A percentile compares a stretch with the other conserved stretches of the same genome.
phyloP scores from a whole-genome alignment of 768 basidiomycete genomes.

The Boletus reticuloceps region DNA sequence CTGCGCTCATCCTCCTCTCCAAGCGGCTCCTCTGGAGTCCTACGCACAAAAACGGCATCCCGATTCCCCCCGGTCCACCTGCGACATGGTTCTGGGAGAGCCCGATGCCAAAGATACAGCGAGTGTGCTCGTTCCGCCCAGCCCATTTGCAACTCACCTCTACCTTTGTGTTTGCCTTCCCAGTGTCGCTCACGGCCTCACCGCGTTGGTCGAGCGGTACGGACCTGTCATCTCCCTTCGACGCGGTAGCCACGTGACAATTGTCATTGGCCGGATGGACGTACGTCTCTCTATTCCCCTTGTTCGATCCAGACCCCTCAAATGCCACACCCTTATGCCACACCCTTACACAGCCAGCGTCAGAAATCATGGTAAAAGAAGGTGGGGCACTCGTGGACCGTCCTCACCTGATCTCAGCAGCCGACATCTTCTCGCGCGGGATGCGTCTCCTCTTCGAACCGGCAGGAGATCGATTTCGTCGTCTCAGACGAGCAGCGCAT shows the following conservation, averaged over 20 bases:
- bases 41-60: neutral
- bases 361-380: conserved; percentile 61
- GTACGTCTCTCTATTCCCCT: neutral
- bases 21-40: neutral
- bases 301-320: neutral
- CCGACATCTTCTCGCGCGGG: conserved; percentile 52
- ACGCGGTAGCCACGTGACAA: conserved; percentile 34
- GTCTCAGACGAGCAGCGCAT: conserved; percentile 52
- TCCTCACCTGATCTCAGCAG: conserved; percentile 47
- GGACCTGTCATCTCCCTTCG: conserved; percentile 55
- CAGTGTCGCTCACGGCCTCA: conserved; percentile 28
- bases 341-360: conserved; percentile 49
- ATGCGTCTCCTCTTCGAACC: conserved; percentile 51
- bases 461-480: conserved; percentile 53
- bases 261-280: conserved; percentile 19
- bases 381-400: conserved; percentile 49
- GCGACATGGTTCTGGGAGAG: neutral
- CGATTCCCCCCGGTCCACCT: neutral
- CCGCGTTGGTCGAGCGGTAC: conserved; percentile 52
- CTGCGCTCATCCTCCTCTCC: neutral
- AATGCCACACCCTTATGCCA: conserved; percentile 41
- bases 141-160: neutral
- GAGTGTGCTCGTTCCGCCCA: neutral
- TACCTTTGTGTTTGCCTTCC: neutral
- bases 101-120: conserved; percentile 1